Percentiles rank a stretch among this genome's conserved stretches.
Conservation (phyloP, 2,329 filamentous ascomycete genomes). For the Alternaria gansuensis region DNA sequence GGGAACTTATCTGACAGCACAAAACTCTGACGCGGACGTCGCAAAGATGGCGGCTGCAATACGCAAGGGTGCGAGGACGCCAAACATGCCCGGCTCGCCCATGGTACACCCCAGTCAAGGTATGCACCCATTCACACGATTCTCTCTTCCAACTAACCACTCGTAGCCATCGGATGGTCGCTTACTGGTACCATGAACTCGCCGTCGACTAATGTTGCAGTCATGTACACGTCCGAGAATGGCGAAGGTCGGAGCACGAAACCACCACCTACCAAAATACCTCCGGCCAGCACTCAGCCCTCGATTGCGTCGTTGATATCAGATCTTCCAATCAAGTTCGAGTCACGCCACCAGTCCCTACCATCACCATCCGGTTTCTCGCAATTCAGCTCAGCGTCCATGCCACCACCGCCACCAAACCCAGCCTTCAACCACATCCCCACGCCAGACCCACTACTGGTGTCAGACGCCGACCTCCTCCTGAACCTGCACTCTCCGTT, state of each 20-base stretch:
- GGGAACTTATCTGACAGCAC: conserved; percentile 54
- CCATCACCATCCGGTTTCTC: conserved; percentile 36
- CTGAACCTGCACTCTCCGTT: conserved; percentile 61
- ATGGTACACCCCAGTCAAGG: conserved; percentile 61
- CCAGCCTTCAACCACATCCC: conserved; percentile 34
- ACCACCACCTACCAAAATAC: conserved; percentile 30
- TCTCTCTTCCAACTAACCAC: conserved; percentile 20
- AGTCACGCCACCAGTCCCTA: conserved; percentile 32
- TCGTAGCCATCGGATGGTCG: conserved; percentile 78
- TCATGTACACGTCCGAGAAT: conserved; percentile 73
- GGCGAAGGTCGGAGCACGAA: conserved; percentile 39
- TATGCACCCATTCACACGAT: conserved; percentile 33
- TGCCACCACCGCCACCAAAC: conserved; percentile 48
- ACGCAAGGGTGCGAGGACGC: conserved; percentile 40
- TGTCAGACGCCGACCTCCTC: conserved; percentile 59
- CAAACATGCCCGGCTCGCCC: conserved; percentile 56
- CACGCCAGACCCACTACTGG: conserved; percentile 48
- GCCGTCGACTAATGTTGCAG: conserved; percentile 80
- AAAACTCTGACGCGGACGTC: conserved; percentile 41
- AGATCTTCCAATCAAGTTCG: conserved; percentile 42
- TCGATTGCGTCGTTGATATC: conserved; percentile 47
- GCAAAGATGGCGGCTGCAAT: conserved; percentile 46
- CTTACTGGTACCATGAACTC: conserved; percentile 89
- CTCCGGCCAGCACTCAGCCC: conserved; percentile 32
- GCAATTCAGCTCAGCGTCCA: conserved; percentile 42